These are phyloP conservation scores for Amaranthus palmeri DNA, from an alignment of 148 eudicot species.

Conservation along the genomic window DNA sequence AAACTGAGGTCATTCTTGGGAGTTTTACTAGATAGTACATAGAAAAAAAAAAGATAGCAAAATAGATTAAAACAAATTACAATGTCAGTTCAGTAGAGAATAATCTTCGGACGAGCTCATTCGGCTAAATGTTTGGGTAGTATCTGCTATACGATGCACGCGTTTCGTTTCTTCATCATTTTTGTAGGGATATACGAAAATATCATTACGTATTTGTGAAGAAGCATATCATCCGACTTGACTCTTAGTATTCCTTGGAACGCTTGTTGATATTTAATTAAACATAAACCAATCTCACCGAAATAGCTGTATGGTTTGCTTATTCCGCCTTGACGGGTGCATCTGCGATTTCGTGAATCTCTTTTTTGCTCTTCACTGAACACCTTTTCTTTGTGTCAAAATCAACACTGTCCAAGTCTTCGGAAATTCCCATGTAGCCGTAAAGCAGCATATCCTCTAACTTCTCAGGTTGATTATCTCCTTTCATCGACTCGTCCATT, in stretches of 20 bases:
- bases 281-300: not conserved
- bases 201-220: not conserved
- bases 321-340: constrained; percentile 42
- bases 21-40: too few relatives aligned
- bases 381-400: constrained; percentile 41
- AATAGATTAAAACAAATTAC: not conserved
- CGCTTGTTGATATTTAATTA: not conserved
- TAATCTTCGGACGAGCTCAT: not conserved
- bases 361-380: constrained; percentile 46
- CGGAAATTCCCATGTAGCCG: constrained; percentile 54
- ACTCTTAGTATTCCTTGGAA: not conserved
- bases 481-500: constrained; percentile 17
- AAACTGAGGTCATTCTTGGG: too few relatives aligned
- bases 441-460: constrained; percentile 32
- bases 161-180: not conserved
- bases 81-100: not conserved
- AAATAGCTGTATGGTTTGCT: not conserved
- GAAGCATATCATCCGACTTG: not conserved
- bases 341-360: constrained; percentile 48
- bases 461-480: constrained; percentile 3
- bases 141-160: not conserved
- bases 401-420: constrained; percentile 47
- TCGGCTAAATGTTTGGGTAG: not conserved
- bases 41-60: not conserved
- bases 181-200: not conserved